Percentiles rank a stretch among this genome's conserved stretches.
Evolutionary conservation across 1,139 yeast species (phyloP).

Genomic region (Blastobotrys niveus): DNA sequence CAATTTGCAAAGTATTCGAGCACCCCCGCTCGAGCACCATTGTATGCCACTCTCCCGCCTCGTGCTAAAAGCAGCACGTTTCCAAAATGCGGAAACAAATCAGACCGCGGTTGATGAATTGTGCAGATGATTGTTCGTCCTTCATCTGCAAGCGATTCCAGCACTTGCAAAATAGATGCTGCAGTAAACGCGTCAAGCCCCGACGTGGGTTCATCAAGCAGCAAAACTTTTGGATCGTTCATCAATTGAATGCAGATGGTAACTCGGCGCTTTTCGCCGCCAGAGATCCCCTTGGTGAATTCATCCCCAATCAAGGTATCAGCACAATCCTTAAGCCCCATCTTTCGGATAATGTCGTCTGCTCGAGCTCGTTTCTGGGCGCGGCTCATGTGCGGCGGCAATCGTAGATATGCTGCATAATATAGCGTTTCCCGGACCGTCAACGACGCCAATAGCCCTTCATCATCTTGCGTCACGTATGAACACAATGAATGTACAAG

Average conservation of each 20-base stretch:
- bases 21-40: conserved; percentile 47
- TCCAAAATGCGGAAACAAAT: conserved; percentile 65
- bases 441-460: conserved; percentile 58
- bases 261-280: conserved; percentile 81
- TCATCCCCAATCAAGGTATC: conserved; percentile 72
- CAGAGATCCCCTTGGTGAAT: conserved; percentile 67
- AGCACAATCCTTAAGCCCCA: conserved; percentile 74
- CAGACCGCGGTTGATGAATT: conserved; percentile 82
- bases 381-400: conserved; percentile 33
- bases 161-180: conserved; percentile 55
- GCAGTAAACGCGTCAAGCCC: conserved; percentile 83
- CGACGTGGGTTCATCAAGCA: conserved; percentile 84
- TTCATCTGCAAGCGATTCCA: conserved; percentile 51
- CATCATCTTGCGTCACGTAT: conserved; percentile 78
- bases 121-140: conserved; percentile 73
- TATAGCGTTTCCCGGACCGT: conserved; percentile 73
- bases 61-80: conserved; percentile 60
- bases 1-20: conserved; percentile 47
- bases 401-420: conserved; percentile 65
- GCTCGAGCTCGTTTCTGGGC: conserved; percentile 38
- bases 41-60: conserved; percentile 51
- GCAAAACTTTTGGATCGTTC: conserved; percentile 62
- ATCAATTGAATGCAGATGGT: conserved; percentile 75
- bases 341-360: conserved; percentile 52
- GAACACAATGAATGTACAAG: conserved; percentile 52